Base-by-base conservation (phyloP, 805 yeast species). In the Candida gorgasii region DNA sequence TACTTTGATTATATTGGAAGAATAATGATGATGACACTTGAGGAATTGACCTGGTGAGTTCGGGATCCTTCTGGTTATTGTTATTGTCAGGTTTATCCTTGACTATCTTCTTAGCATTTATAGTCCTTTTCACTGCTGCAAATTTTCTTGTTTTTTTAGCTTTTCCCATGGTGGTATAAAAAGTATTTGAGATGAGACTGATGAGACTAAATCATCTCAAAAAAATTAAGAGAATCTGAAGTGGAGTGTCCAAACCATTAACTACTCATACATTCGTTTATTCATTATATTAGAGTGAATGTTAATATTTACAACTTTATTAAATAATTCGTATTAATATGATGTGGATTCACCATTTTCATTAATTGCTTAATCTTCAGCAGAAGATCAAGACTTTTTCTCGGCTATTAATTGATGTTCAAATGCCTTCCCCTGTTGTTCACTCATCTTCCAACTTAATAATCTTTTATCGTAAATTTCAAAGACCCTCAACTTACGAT, bases 61-160 rank as follows among this genome's bases (percentile, higher is more conserved):
- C 97, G 27, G 88, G 84, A 56, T 90, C 97, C 34, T 79, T 79
- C 17, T 33, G 33, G 30, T 46, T 47, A 19, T 62, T 61, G 31
- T 65, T 64, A 39, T 70, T 67, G 19, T 55, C 55, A 9, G 63
- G 67, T 43, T 72, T 66, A 40, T 71, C 72, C 48, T 68, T 73
- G 57, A 67, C 62, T 19, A 82, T 78, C 50, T 87, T 96, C 52
- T 84, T 86, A 50, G 84, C 72, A 51, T 80, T 79, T 43, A 90
- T 66, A 23, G 90, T 81, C 47, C 96, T 81, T 67, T 93, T 93
- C 45, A 88, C 90, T 41, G 80, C 80, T n/a, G 95, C 96, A 58
- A 92, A 89, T 85, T 90, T 89, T 77, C 98, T 80, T 9, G 98
- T 92, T 69, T 93, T 93, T 72, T 86, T 89, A 23, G 96, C 96